Base-by-base conservation (phyloP, 192 early-diverging fungal species). In the Coemansia asiatica region DNA sequence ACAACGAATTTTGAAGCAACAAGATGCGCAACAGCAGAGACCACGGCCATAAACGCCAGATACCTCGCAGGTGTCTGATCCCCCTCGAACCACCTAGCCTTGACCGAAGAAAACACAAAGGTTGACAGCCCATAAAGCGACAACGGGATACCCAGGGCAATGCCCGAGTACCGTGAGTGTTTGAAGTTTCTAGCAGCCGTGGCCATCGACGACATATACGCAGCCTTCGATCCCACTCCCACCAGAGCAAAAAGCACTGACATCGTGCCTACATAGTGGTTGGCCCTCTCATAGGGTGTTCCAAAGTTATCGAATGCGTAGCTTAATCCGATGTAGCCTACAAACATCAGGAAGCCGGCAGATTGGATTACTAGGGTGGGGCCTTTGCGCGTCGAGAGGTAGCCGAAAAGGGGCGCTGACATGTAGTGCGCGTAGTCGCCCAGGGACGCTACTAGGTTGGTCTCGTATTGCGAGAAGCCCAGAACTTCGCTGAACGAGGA, bases 381-480 rank as follows among this genome's bases (percentile, higher is more conserved):
- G 0, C 85, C 81, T 60, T 72, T 68, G 7, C 68, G 72, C 40
- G 85, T 72, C 8, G 80, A 68, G 9, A 87, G 61, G 58, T 70
- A 71, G 15, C 88, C 88, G 49, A 83, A 80, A 18, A 87, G 48
- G n/a, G 88, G 88, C 9, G 79, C 87, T 1, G 69, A 75, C 53
- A 91, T 79, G 71, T 87, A 91, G 62, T 86, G 76, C 8, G 87
- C 90, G 51, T 87, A 88, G 63, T 89, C 87, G 31, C 86, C 87
- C 10, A 75, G 55, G 22, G 84, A 86, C 7, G 88, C 90, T 1
- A 91, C 82, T 18, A 84, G 54, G 69, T 87, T 89, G 18, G 83
- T 84, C 64, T 89, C 79, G 25, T 85, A 84, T 27, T 87, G 86
- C 28, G 76, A 84, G 54, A 87, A 88, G 15, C 79, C 76, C 9